Evolutionary conservation across 345 rosid species (phyloP), one percentile per base, ranked within the genome.

Genomic region (Anacardium occidentale): DNA sequence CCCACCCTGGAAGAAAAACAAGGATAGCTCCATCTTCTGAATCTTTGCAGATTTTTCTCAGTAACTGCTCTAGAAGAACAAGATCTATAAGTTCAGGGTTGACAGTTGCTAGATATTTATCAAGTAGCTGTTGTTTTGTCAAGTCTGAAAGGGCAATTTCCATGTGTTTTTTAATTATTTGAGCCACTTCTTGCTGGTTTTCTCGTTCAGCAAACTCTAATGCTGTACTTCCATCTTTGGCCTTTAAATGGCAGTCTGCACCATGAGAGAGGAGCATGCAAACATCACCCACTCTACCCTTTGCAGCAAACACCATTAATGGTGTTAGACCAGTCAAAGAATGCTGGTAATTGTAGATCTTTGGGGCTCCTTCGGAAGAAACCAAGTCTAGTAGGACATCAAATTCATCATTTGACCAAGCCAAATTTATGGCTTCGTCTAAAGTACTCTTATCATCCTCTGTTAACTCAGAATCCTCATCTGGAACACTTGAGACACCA

Each of bases 1-100:
- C 99, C 99, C 99, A 94, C 42, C 98, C 99, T 26, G 97, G 98
- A 82, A 90, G 92, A 79, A 94, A 94, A 75, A 94, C 91, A 76
- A 94, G 95, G 80, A 94, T 87, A 40, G 97, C 99, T 63, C 97
- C 99, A 70, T 83, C 90, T 74, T 78, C 74, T 17, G 97, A 89
- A 77, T 83, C 91, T 26, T 45, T 60, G 78, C 98, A 89, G 77
- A 90, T 89, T 73, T 89, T 90, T 84, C 72, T 89, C 55, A 92
- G 59, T 40, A 92, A 75, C 82, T 83, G 82, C 83, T 85, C 95
- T 75, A 92, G 85, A 54, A 94, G 98, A 79, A 85, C 83, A 74
- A 80, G 82, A 79, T 94, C 98, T 40, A 92, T 75, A 56, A 81
- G 80, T 66, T 88, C 97, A 10, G 90, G 88, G 71, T 94, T 83